Evolutionary conservation across 2,329 filamentous ascomycete genomes (phyloP), one percentile per base, ranked within the genome.

Genomic region (Tolypocladium cylindrosporum): DNA sequence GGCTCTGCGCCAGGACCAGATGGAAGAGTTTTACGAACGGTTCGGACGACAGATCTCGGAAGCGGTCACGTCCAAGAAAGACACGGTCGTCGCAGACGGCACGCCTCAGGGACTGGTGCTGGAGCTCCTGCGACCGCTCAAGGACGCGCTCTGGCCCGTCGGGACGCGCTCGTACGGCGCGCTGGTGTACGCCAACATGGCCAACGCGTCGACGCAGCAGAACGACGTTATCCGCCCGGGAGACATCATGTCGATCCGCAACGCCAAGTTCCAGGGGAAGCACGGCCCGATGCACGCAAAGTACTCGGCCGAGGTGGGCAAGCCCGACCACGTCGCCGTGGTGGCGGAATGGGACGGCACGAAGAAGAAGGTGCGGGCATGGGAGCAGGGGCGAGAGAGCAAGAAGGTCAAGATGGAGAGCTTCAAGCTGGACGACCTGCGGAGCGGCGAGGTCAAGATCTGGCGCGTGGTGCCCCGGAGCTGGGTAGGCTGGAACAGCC

Each of bases 311-410:
- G 94, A 99, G 65, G 90, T 97, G 1, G 92, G 91, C 63, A 94
- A 90, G 70, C 84, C 84, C 4, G 90, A 93, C 62, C 94, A 99
- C 67, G 93, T 97, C 0, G 94, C 84, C 2, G 77, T 99, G 2
- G 93, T 99, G 4, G 84, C 91, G 11, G 94, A 99, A 71, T 99
- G 94, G 94, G 94, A 99, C 71, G 94, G 94, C 3, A 96, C 91
- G 45, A 96, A 97, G 83, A 96, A 96, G 81, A 97, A 97, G 80
- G 88, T 99, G 34, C 79, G 92, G 36, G 92, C 88, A 1, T 97
- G 91, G 90, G 94, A 97, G 72, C 94, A 99, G 71, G 93, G 93
- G 0, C 79, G 93, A 16, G 93, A 97, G 77, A 92, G 86, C 71
- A 93, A 89, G 73, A 97, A 97, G 78, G 87, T 95, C 57, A 94